Evolutionary conservation across 2,329 filamentous ascomycete species (phyloP).

Genomic region (Metarhizium album): DNA sequence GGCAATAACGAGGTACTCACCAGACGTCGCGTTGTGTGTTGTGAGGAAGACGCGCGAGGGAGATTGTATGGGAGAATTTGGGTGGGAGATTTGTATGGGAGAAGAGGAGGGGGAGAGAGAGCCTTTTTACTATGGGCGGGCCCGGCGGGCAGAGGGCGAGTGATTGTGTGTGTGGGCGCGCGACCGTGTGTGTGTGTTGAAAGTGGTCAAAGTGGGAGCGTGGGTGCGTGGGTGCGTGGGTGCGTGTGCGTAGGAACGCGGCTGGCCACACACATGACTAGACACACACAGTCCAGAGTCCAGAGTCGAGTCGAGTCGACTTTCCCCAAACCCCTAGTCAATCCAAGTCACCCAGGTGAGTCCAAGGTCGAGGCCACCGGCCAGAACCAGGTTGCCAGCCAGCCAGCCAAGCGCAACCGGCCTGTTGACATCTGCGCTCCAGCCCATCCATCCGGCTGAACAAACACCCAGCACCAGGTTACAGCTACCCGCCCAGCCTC

Average conservation of each 20-base stretch:
- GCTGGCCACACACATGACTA: slow-evolving; percentile 10
- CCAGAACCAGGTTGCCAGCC: background rate
- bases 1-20: slow-evolving; percentile 42
- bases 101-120: slow-evolving; percentile 42
- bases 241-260: slow-evolving; percentile 21
- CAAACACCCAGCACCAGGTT: slow-evolving; percentile 1
- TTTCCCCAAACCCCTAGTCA: background rate
- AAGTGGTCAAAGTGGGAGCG: background rate
- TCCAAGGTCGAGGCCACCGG: background rate
- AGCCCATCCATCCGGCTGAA: background rate
- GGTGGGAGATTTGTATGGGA: slow-evolving; percentile 52
- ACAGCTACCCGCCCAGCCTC: background rate
- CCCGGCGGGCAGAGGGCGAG: slow-evolving; percentile 26
- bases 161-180: slow-evolving; percentile 46
- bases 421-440: background rate
- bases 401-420: background rate
- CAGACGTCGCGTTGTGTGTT: slow-evolving; percentile 29
- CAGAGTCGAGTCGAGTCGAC: too few species aligned
- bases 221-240: slow-evolving; percentile 19
- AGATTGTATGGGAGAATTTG: slow-evolving; percentile 42
- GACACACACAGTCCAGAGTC: too few species aligned
- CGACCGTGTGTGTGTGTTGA: slow-evolving; percentile 2
- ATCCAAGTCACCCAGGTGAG: background rate
- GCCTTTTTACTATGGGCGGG: slow-evolving; percentile 53
- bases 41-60: slow-evolving; percentile 29